phyloP scores from a whole-genome alignment of 108 stramenopile species.

The Cyclotella distinguenda region DNA sequence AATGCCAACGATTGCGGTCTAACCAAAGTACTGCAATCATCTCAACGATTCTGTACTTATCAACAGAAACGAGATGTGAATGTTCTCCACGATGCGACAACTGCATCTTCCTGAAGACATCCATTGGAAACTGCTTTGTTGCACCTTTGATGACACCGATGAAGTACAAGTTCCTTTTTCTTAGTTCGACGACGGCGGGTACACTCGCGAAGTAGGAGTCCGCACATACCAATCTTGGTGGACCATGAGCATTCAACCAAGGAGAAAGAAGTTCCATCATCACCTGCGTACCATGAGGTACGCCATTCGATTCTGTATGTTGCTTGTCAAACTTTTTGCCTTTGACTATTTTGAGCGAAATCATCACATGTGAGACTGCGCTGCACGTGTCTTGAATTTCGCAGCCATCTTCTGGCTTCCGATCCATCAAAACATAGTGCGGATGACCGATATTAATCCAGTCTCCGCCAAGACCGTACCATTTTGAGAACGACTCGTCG shows the following conservation, averaged over 20 bases:
- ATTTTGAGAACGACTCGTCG: constrained; percentile 14
- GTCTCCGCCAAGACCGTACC: constrained; percentile 22
- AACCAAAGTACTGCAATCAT: constrained; percentile 4
- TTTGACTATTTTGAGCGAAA: constrained; percentile 20
- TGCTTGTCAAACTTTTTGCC: not conserved
- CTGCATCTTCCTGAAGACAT: too few species aligned
- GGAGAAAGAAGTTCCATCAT: constrained; percentile 9
- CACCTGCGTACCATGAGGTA: constrained; percentile 18
- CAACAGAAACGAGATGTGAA: too few species aligned
- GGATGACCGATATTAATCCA: constrained; percentile 19
- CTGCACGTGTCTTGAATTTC: constrained; percentile 18
- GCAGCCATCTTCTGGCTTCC: constrained; percentile 33
- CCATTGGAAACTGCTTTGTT: constrained; percentile 10
- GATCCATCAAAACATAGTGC: constrained; percentile 19
- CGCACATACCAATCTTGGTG: not conserved
- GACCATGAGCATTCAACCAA: not conserved
- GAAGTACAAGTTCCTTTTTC: not conserved
- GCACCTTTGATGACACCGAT: constrained; percentile 20
- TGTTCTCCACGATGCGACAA: too few species aligned
- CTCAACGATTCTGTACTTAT: too few species aligned
- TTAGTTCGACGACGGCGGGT: not conserved
- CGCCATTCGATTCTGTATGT: not conserved
- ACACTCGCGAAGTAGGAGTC: constrained; percentile 28
- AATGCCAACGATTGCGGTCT: not conserved
- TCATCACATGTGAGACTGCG: constrained; percentile 9